A percentile compares a stretch with the other conserved stretches of the same genome.
These are phyloP conservation scores for Nemania sp. DNA, from an alignment of 2,329 filamentous ascomycete genomes.

Conservation along the genomic window DNA sequence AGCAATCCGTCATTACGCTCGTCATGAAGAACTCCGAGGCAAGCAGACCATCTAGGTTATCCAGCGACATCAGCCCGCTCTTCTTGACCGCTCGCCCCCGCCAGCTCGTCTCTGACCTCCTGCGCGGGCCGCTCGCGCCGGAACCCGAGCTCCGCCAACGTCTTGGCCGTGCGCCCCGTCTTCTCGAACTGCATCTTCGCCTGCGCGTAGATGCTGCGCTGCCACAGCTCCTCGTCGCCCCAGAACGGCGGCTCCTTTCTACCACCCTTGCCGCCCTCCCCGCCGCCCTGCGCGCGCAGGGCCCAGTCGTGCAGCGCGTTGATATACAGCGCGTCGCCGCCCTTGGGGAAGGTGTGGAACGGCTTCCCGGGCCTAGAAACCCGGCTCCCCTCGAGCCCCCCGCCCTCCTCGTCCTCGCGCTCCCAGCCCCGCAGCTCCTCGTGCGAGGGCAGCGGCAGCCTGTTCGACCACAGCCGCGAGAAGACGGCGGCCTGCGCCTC, in stretches of 20 bases:
- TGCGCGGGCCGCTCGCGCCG: slow-evolving; percentile 48
- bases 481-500: slow-evolving; percentile 81
- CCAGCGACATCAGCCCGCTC: background rate
- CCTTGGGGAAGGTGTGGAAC: slow-evolving; percentile 56
- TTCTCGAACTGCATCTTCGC: slow-evolving; percentile 75
- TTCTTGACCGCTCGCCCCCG: background rate
- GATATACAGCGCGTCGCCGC: slow-evolving; percentile 70
- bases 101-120: background rate
- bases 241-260: slow-evolving; percentile 75
- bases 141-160: slow-evolving; percentile 74
- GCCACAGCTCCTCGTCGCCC: slow-evolving; percentile 73
- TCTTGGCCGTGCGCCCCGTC: slow-evolving; percentile 66
- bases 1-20: background rate
- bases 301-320: slow-evolving; percentile 70
- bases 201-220: slow-evolving; percentile 67
- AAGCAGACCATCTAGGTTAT: background rate
- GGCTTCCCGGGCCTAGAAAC: slow-evolving; percentile 52
- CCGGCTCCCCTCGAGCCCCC: slow-evolving; percentile 54
- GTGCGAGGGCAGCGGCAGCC: slow-evolving; percentile 65
- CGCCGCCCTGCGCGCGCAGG: slow-evolving; percentile 42
- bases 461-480: slow-evolving; percentile 75
- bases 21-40: background rate
- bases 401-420: slow-evolving; percentile 51
- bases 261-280: slow-evolving; percentile 40
- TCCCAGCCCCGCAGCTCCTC: slow-evolving; percentile 75